A percentile compares a stretch with the other conserved stretches of the same genome.
phyloP scores from a whole-genome alignment of 1,139 yeast genomes.

The Hemisphaericaspora xylofermentans region DNA sequence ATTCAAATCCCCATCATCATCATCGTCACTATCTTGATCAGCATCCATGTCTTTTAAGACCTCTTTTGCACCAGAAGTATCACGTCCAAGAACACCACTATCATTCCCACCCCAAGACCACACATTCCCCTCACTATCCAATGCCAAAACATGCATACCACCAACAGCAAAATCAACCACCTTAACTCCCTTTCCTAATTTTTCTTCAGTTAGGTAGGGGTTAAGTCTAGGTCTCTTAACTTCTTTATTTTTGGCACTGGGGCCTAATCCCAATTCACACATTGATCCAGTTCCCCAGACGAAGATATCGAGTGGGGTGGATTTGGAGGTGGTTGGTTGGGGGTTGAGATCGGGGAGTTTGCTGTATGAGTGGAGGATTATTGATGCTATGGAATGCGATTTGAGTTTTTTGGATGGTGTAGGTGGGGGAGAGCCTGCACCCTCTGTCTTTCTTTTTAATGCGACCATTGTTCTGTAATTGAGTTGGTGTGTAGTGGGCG shows the following conservation, averaged over 20 bases:
- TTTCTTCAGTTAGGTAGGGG: constrained; percentile 63
- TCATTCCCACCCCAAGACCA: constrained; percentile 99
- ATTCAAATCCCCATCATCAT: constrained; percentile 81
- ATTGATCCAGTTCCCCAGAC: constrained; percentile 97
- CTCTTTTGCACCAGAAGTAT: constrained; percentile 63
- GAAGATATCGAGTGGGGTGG: constrained; percentile 66
- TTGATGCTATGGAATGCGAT: constrained; percentile 40
- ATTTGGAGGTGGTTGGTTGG: constrained; percentile 34
- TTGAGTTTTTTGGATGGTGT: constrained; percentile 26
- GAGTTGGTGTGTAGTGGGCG: neutral
- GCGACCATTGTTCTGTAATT: constrained; percentile 46
- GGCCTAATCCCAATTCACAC: constrained; percentile 96
- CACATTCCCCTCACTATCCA: constrained; percentile 68
- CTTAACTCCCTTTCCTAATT: constrained; percentile 41
- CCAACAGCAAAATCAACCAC: constrained; percentile 90
- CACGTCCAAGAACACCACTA: constrained; percentile 89
- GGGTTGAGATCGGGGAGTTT: constrained; percentile 47
- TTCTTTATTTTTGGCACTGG: constrained; percentile 80
- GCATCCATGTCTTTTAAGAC: constrained; percentile 65
- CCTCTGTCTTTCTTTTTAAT: constrained; percentile 41
- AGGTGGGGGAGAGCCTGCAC: neutral
- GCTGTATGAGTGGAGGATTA: constrained; percentile 48
- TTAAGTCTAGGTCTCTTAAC: constrained; percentile 94
- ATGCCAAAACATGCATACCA: constrained; percentile 89
- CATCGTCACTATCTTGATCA: constrained; percentile 50